These are phyloP conservation scores for Trametes villosa DNA, from an alignment of 768 basidiomycete genomes.

Conservation along the genomic window DNA sequence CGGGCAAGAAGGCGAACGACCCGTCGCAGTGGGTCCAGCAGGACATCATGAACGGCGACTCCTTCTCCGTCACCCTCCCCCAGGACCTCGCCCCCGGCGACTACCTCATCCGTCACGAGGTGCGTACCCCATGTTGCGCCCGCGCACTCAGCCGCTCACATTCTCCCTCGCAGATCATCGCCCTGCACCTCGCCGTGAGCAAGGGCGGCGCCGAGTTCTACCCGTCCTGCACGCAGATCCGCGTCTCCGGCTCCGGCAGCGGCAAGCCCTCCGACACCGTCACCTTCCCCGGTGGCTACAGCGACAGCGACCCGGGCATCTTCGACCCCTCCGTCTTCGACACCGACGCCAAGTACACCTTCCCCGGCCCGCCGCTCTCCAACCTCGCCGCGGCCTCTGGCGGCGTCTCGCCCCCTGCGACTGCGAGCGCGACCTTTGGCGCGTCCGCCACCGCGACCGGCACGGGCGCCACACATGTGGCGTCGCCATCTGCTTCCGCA, in stretches of 20 bases:
- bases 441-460: not conserved
- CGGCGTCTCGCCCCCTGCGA: conserved; percentile 13
- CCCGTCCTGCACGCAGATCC: conserved; percentile 63
- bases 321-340: conserved; percentile 51
- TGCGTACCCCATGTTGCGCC: conserved; percentile 15
- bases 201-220: conserved; percentile 80
- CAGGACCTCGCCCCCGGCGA: conserved; percentile 63
- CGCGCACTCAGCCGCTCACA: not conserved
- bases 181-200: conserved; percentile 65
- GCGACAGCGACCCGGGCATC: conserved; percentile 74
- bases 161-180: conserved; percentile 52
- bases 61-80: conserved; percentile 40
- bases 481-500: conserved; percentile 14
- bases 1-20: conserved; percentile 29
- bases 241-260: conserved; percentile 55
- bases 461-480: conserved; percentile 2
- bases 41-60: conserved; percentile 33
- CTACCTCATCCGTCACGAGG: conserved; percentile 78
- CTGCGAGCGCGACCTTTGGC: conserved; percentile 13
- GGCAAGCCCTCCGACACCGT: conserved; percentile 57
- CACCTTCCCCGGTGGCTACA: conserved; percentile 75
- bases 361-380: conserved; percentile 35
- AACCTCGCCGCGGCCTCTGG: conserved; percentile 27
- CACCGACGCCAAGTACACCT: conserved; percentile 30
- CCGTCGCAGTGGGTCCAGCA: conserved; percentile 31